Conservation (phyloP, 352 stramenopile species). For the Phytopythium ostracodes region DNA sequence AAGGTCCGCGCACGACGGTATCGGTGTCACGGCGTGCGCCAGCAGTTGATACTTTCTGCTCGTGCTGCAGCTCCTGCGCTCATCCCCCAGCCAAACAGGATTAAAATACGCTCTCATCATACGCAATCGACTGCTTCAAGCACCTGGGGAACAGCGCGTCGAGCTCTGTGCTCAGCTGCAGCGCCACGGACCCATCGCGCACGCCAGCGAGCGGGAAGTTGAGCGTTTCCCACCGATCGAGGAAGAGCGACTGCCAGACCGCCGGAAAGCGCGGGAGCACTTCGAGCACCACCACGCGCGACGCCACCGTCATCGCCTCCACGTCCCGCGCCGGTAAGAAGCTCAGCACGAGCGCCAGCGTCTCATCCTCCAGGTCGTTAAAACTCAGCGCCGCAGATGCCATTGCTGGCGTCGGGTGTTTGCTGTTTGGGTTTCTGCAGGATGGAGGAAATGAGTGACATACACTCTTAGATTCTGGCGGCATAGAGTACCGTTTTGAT, state of each 20-base stretch:
- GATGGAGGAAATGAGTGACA: no score
- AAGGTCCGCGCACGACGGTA: slow-evolving; percentile 63
- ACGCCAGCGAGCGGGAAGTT: slow-evolving; percentile 52
- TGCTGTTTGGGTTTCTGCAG: no score
- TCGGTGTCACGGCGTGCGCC: slow-evolving; percentile 52
- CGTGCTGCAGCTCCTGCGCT: slow-evolving; percentile 26
- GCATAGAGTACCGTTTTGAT: no score
- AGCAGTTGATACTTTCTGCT: slow-evolving; percentile 74
- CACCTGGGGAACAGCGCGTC: slow-evolving; percentile 46
- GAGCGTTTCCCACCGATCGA: slow-evolving; percentile 45
- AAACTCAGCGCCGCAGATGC: slow-evolving; percentile 2
- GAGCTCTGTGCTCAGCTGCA: slow-evolving; percentile 38
- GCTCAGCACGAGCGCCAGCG: slow-evolving; percentile 41
- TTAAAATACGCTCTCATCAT: not conserved
- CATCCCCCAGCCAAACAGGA: not conserved
- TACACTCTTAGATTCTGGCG: no score
- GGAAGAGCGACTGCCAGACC: slow-evolving; percentile 64
- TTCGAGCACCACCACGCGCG: slow-evolving; percentile 28
- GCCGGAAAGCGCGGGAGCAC: slow-evolving; percentile 46
- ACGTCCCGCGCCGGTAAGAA: slow-evolving; percentile 45
- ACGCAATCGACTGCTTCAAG: not conserved
- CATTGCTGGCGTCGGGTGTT: no score
- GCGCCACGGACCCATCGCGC: slow-evolving; percentile 7
- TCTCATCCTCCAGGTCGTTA: slow-evolving; percentile 41
- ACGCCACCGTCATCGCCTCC: slow-evolving; percentile 51